phyloP scores from a whole-genome alignment of 305 asterid genomes.

The Vinca major region DNA sequence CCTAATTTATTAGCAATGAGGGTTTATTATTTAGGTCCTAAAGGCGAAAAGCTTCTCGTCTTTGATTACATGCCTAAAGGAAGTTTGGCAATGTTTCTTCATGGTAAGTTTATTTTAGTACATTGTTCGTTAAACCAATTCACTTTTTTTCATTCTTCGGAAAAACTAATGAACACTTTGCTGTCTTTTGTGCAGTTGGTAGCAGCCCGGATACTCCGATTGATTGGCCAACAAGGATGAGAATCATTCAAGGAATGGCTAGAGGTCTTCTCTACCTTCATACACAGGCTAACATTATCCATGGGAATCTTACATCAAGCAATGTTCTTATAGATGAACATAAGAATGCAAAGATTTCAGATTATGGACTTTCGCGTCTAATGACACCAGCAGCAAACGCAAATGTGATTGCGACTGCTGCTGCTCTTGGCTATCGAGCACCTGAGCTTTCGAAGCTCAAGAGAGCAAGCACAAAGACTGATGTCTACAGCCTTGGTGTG shows the following conservation, averaged over 20 bases:
- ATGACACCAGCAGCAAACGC: slow-evolving; percentile 88
- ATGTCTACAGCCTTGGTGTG: slow-evolving; percentile 88
- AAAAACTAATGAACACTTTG: not conserved
- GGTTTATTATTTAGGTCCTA: slow-evolving; percentile 86
- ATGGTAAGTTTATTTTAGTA: too few species aligned
- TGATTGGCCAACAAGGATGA: slow-evolving; percentile 76
- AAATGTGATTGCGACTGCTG: slow-evolving; percentile 80
- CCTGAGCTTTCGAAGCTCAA: slow-evolving; percentile 91
- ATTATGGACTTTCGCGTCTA: slow-evolving; percentile 69
- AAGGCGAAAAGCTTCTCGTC: slow-evolving; percentile 89
- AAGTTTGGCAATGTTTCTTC: slow-evolving; percentile 65
- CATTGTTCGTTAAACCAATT: too few species aligned
- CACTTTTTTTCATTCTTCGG: too few species aligned
- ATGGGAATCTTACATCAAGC: slow-evolving; percentile 89
- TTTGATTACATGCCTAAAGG: slow-evolving; percentile 90
- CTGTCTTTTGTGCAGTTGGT: slow-evolving; percentile 44
- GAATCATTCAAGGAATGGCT: slow-evolving; percentile 68
- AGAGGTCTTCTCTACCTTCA: slow-evolving; percentile 79
- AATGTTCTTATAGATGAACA: slow-evolving; percentile 72
- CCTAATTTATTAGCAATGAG: slow-evolving; percentile 79
- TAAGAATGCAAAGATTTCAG: slow-evolving; percentile 55
- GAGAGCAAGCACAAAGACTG: slow-evolving; percentile 83
- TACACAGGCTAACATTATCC: slow-evolving; percentile 51
- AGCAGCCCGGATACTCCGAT: slow-evolving; percentile 55
- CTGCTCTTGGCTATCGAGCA: slow-evolving; percentile 87